Percentiles rank a stretch among this genome's conserved stretches.
Conservation (phyloP, 192 early-diverging fungal genomes). For the Chytriomyces sp. region DNA sequence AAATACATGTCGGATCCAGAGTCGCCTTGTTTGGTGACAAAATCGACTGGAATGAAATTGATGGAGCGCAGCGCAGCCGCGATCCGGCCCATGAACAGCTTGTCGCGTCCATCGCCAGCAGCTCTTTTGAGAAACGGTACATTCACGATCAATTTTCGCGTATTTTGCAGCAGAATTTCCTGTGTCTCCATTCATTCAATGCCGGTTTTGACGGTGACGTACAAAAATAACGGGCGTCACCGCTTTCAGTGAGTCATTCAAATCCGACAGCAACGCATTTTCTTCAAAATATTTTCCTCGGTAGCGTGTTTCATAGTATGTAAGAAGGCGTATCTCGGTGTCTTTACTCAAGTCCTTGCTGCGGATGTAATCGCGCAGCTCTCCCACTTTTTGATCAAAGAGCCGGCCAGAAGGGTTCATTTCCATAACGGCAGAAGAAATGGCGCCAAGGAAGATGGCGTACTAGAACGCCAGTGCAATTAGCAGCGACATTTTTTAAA, state of each 20-base stretch:
- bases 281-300: conserved; percentile 42
- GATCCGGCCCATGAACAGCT: conserved; percentile 17
- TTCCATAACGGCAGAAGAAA: conserved; percentile 17
- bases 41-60: conserved; percentile 33
- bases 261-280: conserved; percentile 16
- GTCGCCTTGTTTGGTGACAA: conserved; percentile 35
- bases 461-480: neutral
- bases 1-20: conserved; percentile 59
- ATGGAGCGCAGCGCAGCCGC: conserved; percentile 15
- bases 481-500: neutral
- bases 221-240: neutral
- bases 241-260: conserved; percentile 21
- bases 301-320: conserved; percentile 38
- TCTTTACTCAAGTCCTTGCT: conserved; percentile 30
- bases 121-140: conserved; percentile 35
- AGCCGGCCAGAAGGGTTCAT: conserved; percentile 33
- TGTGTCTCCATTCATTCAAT: neutral
- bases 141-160: conserved; percentile 27
- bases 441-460: conserved; percentile 5
- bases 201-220: neutral
- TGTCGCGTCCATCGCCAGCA: conserved; percentile 28
- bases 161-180: conserved; percentile 37
- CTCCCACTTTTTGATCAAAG: conserved; percentile 43
- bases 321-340: conserved; percentile 19
- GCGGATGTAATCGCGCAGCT: conserved; percentile 37